Base-by-base conservation (phyloP, 371 early-diverging fungal species). In the Mucor irregularis region DNA sequence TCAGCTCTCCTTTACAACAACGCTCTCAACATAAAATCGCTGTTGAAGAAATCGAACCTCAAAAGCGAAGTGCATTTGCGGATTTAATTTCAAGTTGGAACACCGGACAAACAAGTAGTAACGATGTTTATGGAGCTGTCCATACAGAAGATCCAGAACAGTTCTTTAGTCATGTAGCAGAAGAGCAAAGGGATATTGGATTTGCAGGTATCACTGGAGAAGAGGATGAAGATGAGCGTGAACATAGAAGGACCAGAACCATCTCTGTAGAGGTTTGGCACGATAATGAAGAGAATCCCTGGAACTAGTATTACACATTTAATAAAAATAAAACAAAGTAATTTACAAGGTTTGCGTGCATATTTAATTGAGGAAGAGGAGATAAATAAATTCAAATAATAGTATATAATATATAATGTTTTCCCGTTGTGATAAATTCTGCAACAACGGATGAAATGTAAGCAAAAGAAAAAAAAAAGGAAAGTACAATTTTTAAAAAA, bases 11-110 rank as follows among this genome's bases (percentile, higher is more conserved):
- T 26, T 24, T 57, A 6, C 21, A 26, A 2, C n/a, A n/a, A n/a
- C n/a, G n/a, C n/a, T n/a, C n/a, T n/a, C n/a, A n/a, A n/a, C 42
- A 24, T 42, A 39, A 19, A 19, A 33, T 40, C 2, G 40, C 48
- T 31, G 49, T 49, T 2, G 57, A 56, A 34, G 60, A 68, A 2
- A 76, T 76, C 29, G 73, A 69, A 14, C 76, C 76, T 2, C 45
- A 62, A 33, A 78, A 74, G 45, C 62, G 71, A 46, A 53, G 53
- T 19, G 74, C 70, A 6, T 78, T 78, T 66, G 72, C 78, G 4
- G 78, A 78, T 57, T 49, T 78, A 29, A 78, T 78, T 47, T 56
- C 59, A 1, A 74, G 69, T 49, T 78, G 78, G 78, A 67, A 74
- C 35, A 63, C 53, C 6, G 58, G 52, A 17, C 45, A 56, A 25